phyloP scores from a whole-genome alignment of 306 rosid species.

The Astragalus glycyphyllos region DNA sequence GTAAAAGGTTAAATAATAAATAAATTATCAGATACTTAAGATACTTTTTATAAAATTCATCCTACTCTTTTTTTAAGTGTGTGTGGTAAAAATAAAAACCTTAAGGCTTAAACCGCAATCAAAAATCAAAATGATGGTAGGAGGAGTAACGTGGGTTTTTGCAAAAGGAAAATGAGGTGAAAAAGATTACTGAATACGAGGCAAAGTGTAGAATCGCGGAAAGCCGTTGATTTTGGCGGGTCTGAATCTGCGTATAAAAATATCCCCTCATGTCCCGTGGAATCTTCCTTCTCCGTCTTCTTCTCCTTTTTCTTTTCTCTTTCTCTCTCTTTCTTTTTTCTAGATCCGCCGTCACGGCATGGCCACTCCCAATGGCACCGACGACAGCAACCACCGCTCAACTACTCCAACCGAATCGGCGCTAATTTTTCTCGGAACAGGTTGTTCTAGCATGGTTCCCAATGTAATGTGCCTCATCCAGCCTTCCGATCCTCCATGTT shows the following conservation, averaged over 20 bases:
- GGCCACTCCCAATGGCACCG: constrained; percentile 58
- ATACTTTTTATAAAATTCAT: no score
- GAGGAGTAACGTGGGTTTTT: no score
- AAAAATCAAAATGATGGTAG: no score
- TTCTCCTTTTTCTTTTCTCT: neutral
- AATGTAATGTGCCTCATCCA: constrained; percentile 74
- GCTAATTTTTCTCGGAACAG: constrained; percentile 88
- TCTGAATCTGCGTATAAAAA: neutral
- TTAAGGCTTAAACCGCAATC: no score
- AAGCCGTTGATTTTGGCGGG: constrained; percentile 37
- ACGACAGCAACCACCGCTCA: constrained; percentile 34
- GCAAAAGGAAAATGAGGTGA: no score
- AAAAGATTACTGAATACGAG: no score
- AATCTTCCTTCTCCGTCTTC: neutral
- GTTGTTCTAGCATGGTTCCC: constrained; percentile 92
- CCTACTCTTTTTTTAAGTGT: no score
- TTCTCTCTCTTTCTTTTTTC: neutral
- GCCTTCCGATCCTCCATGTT: constrained; percentile 85
- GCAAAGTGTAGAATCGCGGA: neutral
- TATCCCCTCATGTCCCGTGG: neutral
- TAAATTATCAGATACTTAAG: no score
- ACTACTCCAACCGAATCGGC: constrained; percentile 59
- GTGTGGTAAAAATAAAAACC: no score
- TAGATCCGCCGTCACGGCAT: constrained; percentile 47
- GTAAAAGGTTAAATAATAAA: no score